Percentiles rank a stretch among this genome's conserved stretches.
Conservation (phyloP, 805 yeast genomes). For the Candida ipomoeae region DNA sequence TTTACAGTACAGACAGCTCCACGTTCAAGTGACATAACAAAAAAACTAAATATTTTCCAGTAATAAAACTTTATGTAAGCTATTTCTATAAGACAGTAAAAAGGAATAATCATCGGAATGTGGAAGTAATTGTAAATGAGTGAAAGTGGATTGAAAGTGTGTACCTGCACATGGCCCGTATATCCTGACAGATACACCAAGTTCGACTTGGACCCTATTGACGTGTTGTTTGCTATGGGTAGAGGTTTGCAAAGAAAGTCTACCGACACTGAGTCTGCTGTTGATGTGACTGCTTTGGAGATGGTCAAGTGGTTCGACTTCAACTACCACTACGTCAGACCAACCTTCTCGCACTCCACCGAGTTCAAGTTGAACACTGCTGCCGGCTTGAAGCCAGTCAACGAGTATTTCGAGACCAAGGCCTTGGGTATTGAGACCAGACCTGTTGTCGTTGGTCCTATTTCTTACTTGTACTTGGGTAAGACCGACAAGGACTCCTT, state of each 20-base stretch:
- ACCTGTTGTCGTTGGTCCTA: slow-evolving; percentile 96
- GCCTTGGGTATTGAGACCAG: slow-evolving; percentile 93
- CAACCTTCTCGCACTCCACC: slow-evolving; percentile 94
- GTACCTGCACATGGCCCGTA: no score
- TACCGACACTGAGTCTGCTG: slow-evolving; percentile 79
- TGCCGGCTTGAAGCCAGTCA: slow-evolving; percentile 89
- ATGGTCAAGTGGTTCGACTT: slow-evolving; percentile 99
- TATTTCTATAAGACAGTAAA: no score
- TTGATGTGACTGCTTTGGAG: slow-evolving; percentile 97
- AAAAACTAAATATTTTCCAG: no score
- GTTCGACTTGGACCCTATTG: slow-evolving; percentile 82
- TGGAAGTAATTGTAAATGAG: no score
- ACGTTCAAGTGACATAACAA: no score
- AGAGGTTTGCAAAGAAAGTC: slow-evolving; percentile 99
- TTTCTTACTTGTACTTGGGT: slow-evolving; percentile 91
- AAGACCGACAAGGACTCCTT: slow-evolving; percentile 97
- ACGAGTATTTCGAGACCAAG: slow-evolving; percentile 97
- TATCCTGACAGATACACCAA: slow-evolving; percentile 70
- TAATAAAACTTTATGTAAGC: no score
- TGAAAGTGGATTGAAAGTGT: no score
- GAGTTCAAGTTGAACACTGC: slow-evolving; percentile 81
- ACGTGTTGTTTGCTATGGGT: slow-evolving; percentile 97
- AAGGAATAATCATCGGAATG: no score
- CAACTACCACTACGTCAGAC: slow-evolving; percentile 99
- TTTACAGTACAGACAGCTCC: no score